Evolutionary conservation across 805 yeast genomes (phyloP), one percentile per base, ranked within the genome.

Genomic region (Metschnikowia drakensbergensis): DNA sequence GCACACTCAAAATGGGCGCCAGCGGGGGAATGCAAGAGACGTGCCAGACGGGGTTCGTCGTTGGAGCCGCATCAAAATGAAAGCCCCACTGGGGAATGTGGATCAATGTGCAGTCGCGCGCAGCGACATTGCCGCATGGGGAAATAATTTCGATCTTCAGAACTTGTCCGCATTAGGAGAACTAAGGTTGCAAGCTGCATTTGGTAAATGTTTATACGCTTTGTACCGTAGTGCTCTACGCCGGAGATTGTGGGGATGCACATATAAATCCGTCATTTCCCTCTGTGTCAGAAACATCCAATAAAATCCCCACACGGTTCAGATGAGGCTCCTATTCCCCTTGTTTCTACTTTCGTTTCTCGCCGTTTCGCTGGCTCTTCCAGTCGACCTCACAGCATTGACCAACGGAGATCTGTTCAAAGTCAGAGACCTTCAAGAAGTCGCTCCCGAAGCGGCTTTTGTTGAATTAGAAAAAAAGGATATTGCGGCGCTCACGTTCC

Each of bases 401-500:
- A 29, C 27, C 17, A 32, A 46, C 3, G 38, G 42, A 5, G 35
- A 37, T 6, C 44, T 22, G 29, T 50, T 45, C 17, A 31, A 41
- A 23, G 37, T 52, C 2, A 7, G 50, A 9, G 48, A 51, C 23
- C n/a, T 42, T 6, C 22, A 28, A 30, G 46, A 41, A 3, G 45
- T 38, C 29, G 27, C 37, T 3, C 38, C 43, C 3, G 30, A 38
- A 9, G 31, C 35, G 10, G 50, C 37, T 8, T 13, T 38, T 8
- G 47, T 47, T 3, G 43, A 42, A 31, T 38, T 47, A 42, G 47
- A 49, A 3, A 57, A 54, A 40, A 51, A 48, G 47, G 58, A 55
- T 29, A 51, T 54, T 37, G 53, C 58, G 4, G 51, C 60, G 22
- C 58, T 65, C 30, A 64, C 68, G 2, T 29, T 48, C 2, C 57